phyloP scores from a whole-genome alignment of 208 protist genomes.

The Crithidia thermophila region DNA sequence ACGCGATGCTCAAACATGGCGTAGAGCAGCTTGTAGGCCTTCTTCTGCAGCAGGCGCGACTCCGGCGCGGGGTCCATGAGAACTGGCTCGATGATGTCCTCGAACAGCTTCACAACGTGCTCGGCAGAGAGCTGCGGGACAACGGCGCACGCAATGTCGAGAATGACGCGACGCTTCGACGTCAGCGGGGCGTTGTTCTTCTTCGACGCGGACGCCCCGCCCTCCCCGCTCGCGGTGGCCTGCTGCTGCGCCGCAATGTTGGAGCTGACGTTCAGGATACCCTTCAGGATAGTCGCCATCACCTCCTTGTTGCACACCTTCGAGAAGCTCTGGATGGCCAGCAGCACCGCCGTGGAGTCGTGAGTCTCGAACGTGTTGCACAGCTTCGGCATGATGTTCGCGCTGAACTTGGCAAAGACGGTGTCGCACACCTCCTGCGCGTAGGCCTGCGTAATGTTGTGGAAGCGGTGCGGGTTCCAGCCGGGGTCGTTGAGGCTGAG shows the following conservation, averaged over 20 bases:
- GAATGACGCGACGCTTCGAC: slow-evolving; percentile 79
- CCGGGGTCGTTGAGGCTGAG: slow-evolving; percentile 70
- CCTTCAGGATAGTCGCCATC: slow-evolving; percentile 81
- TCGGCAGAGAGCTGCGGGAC: slow-evolving; percentile 69
- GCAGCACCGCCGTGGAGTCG: slow-evolving; percentile 78
- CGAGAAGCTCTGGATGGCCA: slow-evolving; percentile 87
- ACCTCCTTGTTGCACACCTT: slow-evolving; percentile 79
- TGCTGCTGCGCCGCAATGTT: slow-evolving; percentile 46
- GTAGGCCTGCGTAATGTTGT: slow-evolving; percentile 75
- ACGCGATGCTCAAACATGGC: slow-evolving; percentile 85
- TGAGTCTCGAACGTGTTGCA: slow-evolving; percentile 85
- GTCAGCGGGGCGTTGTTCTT: slow-evolving; percentile 57
- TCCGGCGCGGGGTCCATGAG: slow-evolving; percentile 78
- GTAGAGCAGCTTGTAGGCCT: slow-evolving; percentile 90
- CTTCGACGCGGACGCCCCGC: neutral
- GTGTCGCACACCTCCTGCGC: slow-evolving; percentile 68
- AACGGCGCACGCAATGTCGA: slow-evolving; percentile 86
- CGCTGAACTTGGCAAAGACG: slow-evolving; percentile 81
- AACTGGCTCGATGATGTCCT: slow-evolving; percentile 84
- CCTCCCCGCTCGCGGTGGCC: neutral
- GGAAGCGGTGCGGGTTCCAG: slow-evolving; percentile 80
- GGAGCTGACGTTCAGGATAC: slow-evolving; percentile 75
- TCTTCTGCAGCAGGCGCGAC: slow-evolving; percentile 87
- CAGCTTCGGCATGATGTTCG: slow-evolving; percentile 90
- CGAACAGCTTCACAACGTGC: slow-evolving; percentile 63